Percentiles rank a stretch among this genome's conserved stretches.
Evolutionary conservation across 768 basidiomycete genomes (phyloP).

Genomic region (Piloderma croceum): DNA sequence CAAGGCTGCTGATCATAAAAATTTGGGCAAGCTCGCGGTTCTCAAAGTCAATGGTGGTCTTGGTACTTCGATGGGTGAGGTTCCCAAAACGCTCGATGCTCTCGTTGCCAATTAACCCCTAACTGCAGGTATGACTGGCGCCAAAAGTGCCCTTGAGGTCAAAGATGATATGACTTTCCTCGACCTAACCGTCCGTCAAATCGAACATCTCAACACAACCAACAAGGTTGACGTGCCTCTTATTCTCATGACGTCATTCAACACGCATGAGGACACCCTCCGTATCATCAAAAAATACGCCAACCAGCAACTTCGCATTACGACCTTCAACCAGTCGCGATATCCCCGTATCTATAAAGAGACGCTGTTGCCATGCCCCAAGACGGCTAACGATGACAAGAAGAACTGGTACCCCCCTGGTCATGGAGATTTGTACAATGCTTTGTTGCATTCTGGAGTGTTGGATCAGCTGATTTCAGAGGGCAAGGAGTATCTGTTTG

Average conservation of each 20-base stretch:
- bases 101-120: background rate
- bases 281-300: slow-evolving; percentile 96
- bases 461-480: slow-evolving; percentile 84
- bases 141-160: slow-evolving; percentile 92
- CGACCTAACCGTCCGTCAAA: slow-evolving; percentile 89
- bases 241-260: slow-evolving; percentile 98
- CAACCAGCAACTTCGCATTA: slow-evolving; percentile 90
- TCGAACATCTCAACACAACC: slow-evolving; percentile 89
- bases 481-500: slow-evolving; percentile 96
- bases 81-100: background rate
- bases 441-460: slow-evolving; percentile 83
- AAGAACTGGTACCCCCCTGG: slow-evolving; percentile 95
- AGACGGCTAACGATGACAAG: slow-evolving; percentile 77
- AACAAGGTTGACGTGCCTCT: slow-evolving; percentile 88
- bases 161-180: slow-evolving; percentile 98
- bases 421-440: slow-evolving; percentile 95
- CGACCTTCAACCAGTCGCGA: slow-evolving; percentile 88
- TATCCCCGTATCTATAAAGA: slow-evolving; percentile 93
- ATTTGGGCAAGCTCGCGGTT: slow-evolving; percentile 89
- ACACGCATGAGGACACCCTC: slow-evolving; percentile 93
- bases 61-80: slow-evolving; percentile 81
- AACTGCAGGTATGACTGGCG: slow-evolving; percentile 65
- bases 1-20: slow-evolving; percentile 47
- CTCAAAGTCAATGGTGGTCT: slow-evolving; percentile 95
- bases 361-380: slow-evolving; percentile 78